phyloP scores from a whole-genome alignment of 1,139 yeast genomes.

The Suhomyces terraborum region DNA sequence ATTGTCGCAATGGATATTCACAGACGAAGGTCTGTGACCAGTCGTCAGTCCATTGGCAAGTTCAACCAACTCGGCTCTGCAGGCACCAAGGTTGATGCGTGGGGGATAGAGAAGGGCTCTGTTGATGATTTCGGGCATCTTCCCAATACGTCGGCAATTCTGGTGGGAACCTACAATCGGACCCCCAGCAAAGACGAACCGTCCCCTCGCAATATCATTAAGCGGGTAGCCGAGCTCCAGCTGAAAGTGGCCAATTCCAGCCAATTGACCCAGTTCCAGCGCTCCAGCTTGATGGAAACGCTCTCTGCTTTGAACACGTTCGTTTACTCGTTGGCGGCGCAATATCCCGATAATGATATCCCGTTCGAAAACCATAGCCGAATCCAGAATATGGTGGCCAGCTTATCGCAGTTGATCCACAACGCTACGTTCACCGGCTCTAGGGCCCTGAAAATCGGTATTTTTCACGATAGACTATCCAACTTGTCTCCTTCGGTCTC shows the following conservation, averaged over 20 bases:
- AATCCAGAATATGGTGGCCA: constrained; percentile 9
- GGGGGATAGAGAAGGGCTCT: neutral
- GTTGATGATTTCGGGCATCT: neutral
- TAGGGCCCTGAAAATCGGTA: constrained; percentile 13
- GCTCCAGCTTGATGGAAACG: constrained; percentile 15
- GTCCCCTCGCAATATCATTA: constrained; percentile 4
- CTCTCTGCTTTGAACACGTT: constrained; percentile 14
- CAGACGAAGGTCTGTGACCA: constrained; percentile 10
- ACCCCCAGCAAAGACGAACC: constrained; percentile 6
- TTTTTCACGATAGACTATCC: constrained; percentile 20
- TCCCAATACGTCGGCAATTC: neutral
- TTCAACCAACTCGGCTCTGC: constrained; percentile 12
- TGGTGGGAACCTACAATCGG: neutral
- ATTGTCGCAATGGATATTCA: constrained; percentile 4
- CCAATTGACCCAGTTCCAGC: constrained; percentile 17
- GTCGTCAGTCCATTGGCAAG: constrained; percentile 9
- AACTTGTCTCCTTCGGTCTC: constrained; percentile 21
- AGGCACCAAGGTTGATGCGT: constrained; percentile 4
- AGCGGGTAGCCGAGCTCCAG: constrained; percentile 8
- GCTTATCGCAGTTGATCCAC: constrained; percentile 7
- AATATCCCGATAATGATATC: constrained; percentile 14
- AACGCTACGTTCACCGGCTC: constrained; percentile 7
- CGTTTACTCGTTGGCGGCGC: constrained; percentile 16
- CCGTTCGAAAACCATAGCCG: constrained; percentile 10
- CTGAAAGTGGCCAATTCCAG: constrained; percentile 8